Evolutionary conservation across 1,284 basidiomycete genomes (phyloP).

Genomic region (Ceratobasidium sp.): DNA sequence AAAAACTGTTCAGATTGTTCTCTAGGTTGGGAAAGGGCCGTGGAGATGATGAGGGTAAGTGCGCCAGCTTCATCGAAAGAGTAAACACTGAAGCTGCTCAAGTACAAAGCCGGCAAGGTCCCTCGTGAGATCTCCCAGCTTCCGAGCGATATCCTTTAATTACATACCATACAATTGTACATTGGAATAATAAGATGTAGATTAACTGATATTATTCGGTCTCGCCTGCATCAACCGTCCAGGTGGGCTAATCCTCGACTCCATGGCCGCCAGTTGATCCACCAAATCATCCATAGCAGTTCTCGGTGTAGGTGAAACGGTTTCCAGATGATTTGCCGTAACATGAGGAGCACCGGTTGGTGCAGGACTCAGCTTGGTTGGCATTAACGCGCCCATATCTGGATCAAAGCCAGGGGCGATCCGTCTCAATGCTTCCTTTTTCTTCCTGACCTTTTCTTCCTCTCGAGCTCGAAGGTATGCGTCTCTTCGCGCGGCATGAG

Average conservation of each 20-base stretch:
- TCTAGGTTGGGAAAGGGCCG: constrained; percentile 27
- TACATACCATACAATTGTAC: neutral
- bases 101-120: constrained; percentile 34
- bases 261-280: constrained; percentile 74
- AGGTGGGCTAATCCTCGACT: constrained; percentile 47
- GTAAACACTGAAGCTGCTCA: neutral
- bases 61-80: no score
- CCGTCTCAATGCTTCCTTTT: constrained; percentile 73
- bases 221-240: neutral
- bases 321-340: constrained; percentile 9
- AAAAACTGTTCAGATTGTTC: constrained; percentile 13
- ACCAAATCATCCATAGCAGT: constrained; percentile 81
- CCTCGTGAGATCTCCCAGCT: constrained; percentile 27
- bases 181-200: neutral
- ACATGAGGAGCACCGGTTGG: neutral
- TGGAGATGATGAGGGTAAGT: constrained; percentile 36
- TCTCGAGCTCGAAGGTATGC: constrained; percentile 72
- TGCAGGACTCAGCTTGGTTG: constrained; percentile 50
- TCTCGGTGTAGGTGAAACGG: neutral
- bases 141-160: neutral
- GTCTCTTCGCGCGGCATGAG: constrained; percentile 70
- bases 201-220: constrained; percentile 31
- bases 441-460: constrained; percentile 77
- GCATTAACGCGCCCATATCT: constrained; percentile 62
- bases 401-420: constrained; percentile 81